A percentile compares a stretch with the other conserved stretches of the same genome.
Evolutionary conservation across 1,284 basidiomycete species (phyloP).

Genomic region (Ganoderma leucocontextum): DNA sequence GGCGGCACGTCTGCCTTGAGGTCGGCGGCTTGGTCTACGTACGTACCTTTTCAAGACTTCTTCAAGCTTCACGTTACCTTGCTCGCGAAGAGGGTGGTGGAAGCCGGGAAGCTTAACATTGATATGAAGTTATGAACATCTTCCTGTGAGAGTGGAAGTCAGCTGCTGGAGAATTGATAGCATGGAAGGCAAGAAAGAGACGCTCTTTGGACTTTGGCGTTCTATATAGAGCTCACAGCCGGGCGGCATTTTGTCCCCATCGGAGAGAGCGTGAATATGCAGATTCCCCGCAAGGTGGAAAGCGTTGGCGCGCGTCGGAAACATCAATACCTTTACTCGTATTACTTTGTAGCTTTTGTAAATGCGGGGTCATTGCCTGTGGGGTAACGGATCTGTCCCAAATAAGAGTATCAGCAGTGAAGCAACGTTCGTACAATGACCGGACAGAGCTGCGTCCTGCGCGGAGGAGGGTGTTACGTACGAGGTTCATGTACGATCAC

Average conservation of each 20-base stretch:
- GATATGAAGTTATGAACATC: not conserved
- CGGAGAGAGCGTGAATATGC: not conserved
- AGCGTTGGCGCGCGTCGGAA: not conserved
- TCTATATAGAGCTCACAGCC: not conserved
- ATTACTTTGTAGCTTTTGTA: no score
- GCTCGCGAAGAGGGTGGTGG: not conserved
- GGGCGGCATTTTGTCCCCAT: no score
- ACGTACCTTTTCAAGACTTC: not conserved
- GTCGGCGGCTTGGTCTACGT: not conserved
- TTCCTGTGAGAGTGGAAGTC: not conserved
- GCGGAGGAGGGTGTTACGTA: no score
- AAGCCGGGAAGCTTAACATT: not conserved
- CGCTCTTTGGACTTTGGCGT: not conserved
- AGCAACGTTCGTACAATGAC: not conserved
- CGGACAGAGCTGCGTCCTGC: no score
- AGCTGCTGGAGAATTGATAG: conserved; percentile 3
- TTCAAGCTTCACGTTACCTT: not conserved
- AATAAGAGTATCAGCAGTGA: no score
- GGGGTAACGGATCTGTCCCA: not conserved
- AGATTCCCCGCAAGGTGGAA: not conserved
- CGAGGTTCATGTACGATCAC: no score
- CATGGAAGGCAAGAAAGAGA: not conserved
- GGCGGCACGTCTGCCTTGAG: not conserved
- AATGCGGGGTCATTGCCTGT: not conserved
- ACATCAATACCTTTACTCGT: not conserved